Evolutionary conservation across 805 yeast genomes (phyloP).

Genomic region (Candida morakotiae): DNA sequence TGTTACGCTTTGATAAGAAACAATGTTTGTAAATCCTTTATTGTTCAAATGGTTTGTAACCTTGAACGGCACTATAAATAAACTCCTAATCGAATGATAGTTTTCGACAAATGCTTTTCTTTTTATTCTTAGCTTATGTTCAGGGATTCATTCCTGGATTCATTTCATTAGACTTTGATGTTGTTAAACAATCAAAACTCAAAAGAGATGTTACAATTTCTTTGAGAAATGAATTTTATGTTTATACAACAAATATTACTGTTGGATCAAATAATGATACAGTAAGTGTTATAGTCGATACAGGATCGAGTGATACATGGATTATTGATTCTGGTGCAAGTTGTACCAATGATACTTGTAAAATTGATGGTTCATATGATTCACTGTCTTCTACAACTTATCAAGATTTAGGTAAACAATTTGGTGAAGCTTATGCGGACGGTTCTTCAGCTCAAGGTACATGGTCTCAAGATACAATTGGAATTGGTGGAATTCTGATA

Average conservation of each 20-base stretch:
- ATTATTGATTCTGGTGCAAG: conserved; percentile 20
- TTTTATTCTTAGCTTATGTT: too few relatives aligned
- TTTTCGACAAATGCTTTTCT: too few relatives aligned
- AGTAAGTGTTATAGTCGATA: conserved; percentile 19
- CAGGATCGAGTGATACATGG: conserved; percentile 27
- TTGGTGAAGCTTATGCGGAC: conserved; percentile 10
- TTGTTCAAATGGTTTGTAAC: too few relatives aligned
- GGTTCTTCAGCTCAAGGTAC: conserved; percentile 11
- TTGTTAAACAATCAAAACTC: too few relatives aligned
- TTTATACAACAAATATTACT: conserved; percentile 2
- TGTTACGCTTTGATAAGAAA: too few relatives aligned
- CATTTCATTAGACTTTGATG: too few relatives aligned
- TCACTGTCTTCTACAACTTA: conserved; percentile 5
- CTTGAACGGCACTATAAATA: too few relatives aligned
- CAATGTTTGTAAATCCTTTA: too few relatives aligned
- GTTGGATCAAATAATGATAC: conserved; percentile 14
- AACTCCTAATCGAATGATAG: too few relatives aligned
- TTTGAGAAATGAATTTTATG: conserved; percentile 1
- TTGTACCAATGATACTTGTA: conserved; percentile 12
- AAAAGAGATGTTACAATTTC: conserved; percentile 7
- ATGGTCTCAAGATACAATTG: conserved; percentile 13
- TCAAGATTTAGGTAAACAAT: conserved; percentile 6
- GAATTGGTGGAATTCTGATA: conserved; percentile 11
- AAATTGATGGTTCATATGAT: conserved; percentile 13
- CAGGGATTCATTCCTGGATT: too few relatives aligned